A percentile compares a stretch with the other conserved stretches of the same genome.
These are phyloP conservation scores for Picochlorum costavermella DNA, from an alignment of 139 green algal genomes.

Conservation along the genomic window DNA sequence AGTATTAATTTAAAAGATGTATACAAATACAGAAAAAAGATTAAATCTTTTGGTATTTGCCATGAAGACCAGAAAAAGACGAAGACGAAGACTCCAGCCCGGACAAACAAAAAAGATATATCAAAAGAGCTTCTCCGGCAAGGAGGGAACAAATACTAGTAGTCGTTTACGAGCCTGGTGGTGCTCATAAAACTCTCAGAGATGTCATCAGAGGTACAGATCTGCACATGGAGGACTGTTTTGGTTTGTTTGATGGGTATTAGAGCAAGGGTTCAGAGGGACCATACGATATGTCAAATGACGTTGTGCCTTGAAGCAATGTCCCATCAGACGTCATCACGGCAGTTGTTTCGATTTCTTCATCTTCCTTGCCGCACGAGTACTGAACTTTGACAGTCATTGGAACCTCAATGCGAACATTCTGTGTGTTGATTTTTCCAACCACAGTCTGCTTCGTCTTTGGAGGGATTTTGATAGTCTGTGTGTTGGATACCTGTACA, in stretches of 20 bases:
- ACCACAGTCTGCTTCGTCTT: background rate
- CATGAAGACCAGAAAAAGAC: too few relatives aligned
- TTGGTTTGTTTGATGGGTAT: background rate
- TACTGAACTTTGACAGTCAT: background rate
- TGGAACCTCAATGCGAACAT: background rate
- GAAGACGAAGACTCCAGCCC: too few relatives aligned
- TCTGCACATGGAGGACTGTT: too few relatives aligned
- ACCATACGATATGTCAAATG: slow-evolving; percentile 3
- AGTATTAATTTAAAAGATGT: too few relatives aligned
- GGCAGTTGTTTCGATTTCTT: background rate
- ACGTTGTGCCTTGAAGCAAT: background rate
- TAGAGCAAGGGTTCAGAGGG: background rate
- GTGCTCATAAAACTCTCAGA: too few relatives aligned
- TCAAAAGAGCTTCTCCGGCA: too few relatives aligned
- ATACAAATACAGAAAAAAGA: too few relatives aligned
- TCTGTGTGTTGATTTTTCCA: slow-evolving; percentile 3
- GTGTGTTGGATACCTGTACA: background rate
- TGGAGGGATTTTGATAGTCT: background rate
- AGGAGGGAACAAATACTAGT: too few relatives aligned
- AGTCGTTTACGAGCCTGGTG: too few relatives aligned
- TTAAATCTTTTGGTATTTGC: too few relatives aligned
- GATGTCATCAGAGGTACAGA: too few relatives aligned
- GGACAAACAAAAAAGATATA: too few relatives aligned
- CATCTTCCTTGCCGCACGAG: background rate
- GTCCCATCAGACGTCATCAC: background rate